Conservation (phyloP, 495 filamentous ascomycete species). For the Achaetomiella virescens region DNA sequence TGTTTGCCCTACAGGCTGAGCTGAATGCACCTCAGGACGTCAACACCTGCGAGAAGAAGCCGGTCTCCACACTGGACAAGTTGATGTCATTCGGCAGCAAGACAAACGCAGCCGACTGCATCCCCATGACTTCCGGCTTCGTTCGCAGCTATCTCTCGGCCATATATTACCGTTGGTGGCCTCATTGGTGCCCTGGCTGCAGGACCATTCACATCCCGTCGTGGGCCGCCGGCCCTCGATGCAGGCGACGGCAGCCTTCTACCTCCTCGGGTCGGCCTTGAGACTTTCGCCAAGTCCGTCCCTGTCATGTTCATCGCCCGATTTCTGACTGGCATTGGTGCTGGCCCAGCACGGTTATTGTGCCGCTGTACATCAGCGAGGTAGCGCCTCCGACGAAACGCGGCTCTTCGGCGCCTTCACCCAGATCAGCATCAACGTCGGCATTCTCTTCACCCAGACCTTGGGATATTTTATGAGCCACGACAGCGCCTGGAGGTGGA, state of each 20-base stretch:
- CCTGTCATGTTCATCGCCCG: slow-evolving; percentile 63
- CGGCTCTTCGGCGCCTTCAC: slow-evolving; percentile 90
- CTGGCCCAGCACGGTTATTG: slow-evolving; percentile 84
- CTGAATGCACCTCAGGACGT: slow-evolving; percentile 90
- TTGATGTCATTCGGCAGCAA: slow-evolving; percentile 25
- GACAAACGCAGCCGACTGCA: slow-evolving; percentile 60
- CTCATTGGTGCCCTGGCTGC: slow-evolving; percentile 73
- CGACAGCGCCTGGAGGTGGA: slow-evolving; percentile 72
- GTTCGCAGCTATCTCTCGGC: slow-evolving; percentile 79
- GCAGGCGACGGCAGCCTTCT: slow-evolving; percentile 66
- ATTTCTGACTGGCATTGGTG: slow-evolving; percentile 73
- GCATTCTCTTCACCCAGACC: slow-evolving; percentile 76
- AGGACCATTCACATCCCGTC: slow-evolving; percentile 63
- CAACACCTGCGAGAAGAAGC: slow-evolving; percentile 69
- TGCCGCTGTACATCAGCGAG: slow-evolving; percentile 93
- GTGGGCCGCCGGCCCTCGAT: slow-evolving; percentile 70
- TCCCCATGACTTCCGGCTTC: slow-evolving; percentile 70
- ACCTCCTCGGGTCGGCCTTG: slow-evolving; percentile 67
- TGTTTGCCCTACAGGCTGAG: slow-evolving; percentile 58
- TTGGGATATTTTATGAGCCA: slow-evolving; percentile 82
- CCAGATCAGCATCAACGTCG: slow-evolving; percentile 90
- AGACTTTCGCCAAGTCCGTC: slow-evolving; percentile 65
- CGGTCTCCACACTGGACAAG: slow-evolving; percentile 39
- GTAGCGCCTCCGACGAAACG: slow-evolving; percentile 70
- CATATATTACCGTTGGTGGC: slow-evolving; percentile 87